phyloP scores from a whole-genome alignment of 176 grass and related monocot genomes.

The Leersia perrieri region DNA sequence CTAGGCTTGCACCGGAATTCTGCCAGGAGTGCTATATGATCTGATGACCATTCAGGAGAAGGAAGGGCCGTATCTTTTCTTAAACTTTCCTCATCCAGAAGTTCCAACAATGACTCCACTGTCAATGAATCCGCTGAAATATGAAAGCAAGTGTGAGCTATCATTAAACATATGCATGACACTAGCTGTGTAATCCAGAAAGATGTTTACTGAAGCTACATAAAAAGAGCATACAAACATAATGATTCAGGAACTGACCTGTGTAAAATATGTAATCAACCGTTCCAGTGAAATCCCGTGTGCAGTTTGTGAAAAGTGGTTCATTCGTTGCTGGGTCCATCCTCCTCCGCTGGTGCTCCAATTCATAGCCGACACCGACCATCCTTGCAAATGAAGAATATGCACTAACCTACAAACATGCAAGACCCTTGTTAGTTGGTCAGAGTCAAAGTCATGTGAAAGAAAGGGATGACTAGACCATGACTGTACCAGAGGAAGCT shows the following conservation, averaged over 20 bases:
- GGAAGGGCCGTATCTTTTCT: constrained; percentile 97
- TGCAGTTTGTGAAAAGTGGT: constrained; percentile 97
- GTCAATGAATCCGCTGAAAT: constrained; percentile 93
- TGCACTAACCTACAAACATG: constrained; percentile 78
- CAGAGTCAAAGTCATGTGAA: constrained; percentile 3
- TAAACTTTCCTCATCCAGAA: constrained; percentile 95
- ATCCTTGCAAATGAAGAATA: constrained; percentile 97
- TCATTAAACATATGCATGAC: constrained; percentile 16
- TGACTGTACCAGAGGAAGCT: constrained; percentile 85
- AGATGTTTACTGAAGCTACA: not conserved
- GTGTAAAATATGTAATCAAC: constrained; percentile 99
- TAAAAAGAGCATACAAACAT: constrained; percentile 26
- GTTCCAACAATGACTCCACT: constrained; percentile 92
- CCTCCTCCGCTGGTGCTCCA: constrained; percentile 95
- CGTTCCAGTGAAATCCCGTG: constrained; percentile 91
- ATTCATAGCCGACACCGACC: constrained; percentile 54
- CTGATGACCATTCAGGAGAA: constrained; percentile 98
- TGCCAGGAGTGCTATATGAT: constrained; percentile 94
- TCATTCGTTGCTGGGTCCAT: constrained; percentile 92
- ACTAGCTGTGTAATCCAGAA: constrained; percentile 13
- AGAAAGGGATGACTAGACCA: constrained; percentile 10
- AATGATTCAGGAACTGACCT: constrained; percentile 40
- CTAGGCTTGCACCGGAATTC: constrained; percentile 98
- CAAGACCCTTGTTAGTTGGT: constrained; percentile 22
- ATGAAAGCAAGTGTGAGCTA: constrained; percentile 10